Conservation (phyloP, 2,329 filamentous ascomycete genomes). For the Monilinia aucupariae region DNA sequence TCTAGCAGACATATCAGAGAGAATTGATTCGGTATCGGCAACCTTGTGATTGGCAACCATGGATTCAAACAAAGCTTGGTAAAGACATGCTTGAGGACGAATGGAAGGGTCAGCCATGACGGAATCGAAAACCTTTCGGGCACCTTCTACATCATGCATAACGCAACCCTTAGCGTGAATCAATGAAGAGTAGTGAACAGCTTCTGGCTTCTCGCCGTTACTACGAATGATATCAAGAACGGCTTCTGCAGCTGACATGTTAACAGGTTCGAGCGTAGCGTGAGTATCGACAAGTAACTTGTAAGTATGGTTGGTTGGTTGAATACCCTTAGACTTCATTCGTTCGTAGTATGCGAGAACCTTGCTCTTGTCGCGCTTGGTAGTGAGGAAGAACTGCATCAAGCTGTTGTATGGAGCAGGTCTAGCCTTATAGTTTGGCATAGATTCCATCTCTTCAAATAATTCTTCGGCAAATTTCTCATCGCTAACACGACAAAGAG, state of each 20-base stretch:
- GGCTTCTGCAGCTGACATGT: slow-evolving; percentile 81
- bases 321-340: slow-evolving; percentile 81
- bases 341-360: slow-evolving; percentile 91
- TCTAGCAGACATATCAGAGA: slow-evolving; percentile 68
- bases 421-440: slow-evolving; percentile 97
- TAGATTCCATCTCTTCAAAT: slow-evolving; percentile 98
- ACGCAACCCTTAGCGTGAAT: slow-evolving; percentile 96
- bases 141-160: slow-evolving; percentile 81
- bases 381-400: slow-evolving; percentile 99
- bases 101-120: slow-evolving; percentile 65
- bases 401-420: slow-evolving; percentile 98
- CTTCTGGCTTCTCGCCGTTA: slow-evolving; percentile 72
- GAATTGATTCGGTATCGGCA: slow-evolving; percentile 64
- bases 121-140: slow-evolving; percentile 73
- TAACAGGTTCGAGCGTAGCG: slow-evolving; percentile 84
- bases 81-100: slow-evolving; percentile 75
- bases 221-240: slow-evolving; percentile 74
- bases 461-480: slow-evolving; percentile 97
- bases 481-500: slow-evolving; percentile 91
- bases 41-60: slow-evolving; percentile 95
- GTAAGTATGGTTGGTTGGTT: slow-evolving; percentile 91
- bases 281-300: slow-evolving; percentile 95
- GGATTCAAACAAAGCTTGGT: slow-evolving; percentile 93
- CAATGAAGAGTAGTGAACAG: slow-evolving; percentile 90
- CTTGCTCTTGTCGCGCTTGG: slow-evolving; percentile 92